Evolutionary conservation across 805 yeast species (phyloP), one percentile per base, ranked within the genome.

Genomic region (Kregervanrija pseudodelftensis): DNA sequence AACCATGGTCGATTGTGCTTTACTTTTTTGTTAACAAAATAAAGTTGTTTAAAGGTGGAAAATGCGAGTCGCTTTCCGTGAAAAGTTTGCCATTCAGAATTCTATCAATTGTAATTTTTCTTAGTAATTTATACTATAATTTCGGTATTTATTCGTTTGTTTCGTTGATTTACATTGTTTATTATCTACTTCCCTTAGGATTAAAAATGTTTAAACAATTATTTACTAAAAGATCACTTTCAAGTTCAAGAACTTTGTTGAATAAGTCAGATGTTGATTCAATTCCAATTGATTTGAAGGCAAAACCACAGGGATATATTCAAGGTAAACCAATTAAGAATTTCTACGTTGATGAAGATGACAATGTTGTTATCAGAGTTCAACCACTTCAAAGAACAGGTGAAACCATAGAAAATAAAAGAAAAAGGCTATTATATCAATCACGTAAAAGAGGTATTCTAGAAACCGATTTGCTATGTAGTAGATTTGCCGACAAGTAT

Each of bases 371-470:
- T 36, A 70, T 87, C 58, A 77, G 77, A 56, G 85, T 91, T 43
- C 76, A 80, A 55, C 99, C 99, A 1, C 70, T 89, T 42, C 77
- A 80, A 48, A 76, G 99, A 52, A 67, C 69, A 3, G 82, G 82
- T 50, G 99, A 93, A 65, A 61, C 79, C 8, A 64, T 79, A 1
- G 88, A 84, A 31, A 74, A 74, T 39, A 87, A 86, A 65, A 75
- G 89, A 53, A 95, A 96, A n/a, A 76, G 99, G 50, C 68, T 93
- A 55, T 68, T 86, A 1, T 93, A 93, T 64, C 99, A 93, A 64
- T 80, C 91, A 31, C 76, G 99, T 52, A 93, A 93, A 64, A 77
- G 99, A 60, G 99, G 99, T 33, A 93, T 93, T 45, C 73, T 93
- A 46, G 99, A 93, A 61, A 83, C 96, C 5, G 99, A 93, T 61